Base-by-base conservation (phyloP, 2,329 filamentous ascomycete genomes). In the Exophiala sp. region DNA sequence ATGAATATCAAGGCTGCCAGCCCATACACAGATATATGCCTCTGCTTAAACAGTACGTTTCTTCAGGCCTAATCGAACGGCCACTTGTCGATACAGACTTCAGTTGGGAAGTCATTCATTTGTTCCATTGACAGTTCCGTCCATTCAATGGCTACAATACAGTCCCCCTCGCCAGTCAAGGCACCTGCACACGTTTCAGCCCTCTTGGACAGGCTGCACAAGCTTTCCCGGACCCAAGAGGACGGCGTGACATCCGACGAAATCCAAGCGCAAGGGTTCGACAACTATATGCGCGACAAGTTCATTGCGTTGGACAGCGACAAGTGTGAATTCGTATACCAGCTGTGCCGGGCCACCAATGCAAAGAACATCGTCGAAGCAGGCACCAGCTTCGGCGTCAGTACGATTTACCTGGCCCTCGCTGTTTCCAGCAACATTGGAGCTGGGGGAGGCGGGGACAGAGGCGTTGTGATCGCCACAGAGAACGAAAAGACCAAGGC, bases 401-500 rank as follows among this genome's bases (percentile, higher is more conserved):
- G 65, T 46, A 71, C 69, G 1, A 71, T 72, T 22, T 71, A 70
- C 38, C 63, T 73, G 1, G 69, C 68, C 3, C 60, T 71, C 10
- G 69, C 68, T 13, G 61, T 69, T 1, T 60, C 34, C 2, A 9
- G 35, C 24, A 56, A 50, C 24, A 46, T 42, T 9, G 35, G 57
- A 1, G 46, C 62, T 37, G 16, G 14, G n/a, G 13, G 5, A 48
- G 4, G 66, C 64, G 1, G 5, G 11, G n/a, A n/a, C n/a, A n/a
- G n/a, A n/a, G 30, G 30, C 30, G 58, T 29, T 18, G 67, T 70
- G 1, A 68, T 70, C 48, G 68, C 63, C 2, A 71, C 68, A 2
- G 68, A 70, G 45, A 63, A 68, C n/a, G 68, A 71, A 44, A 32
- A 46, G 0, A 40, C 46, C 11, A 71, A 71, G 41, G 66, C 66